phyloP scores from a whole-genome alignment of 2,329 filamentous ascomycete species.

The Metarhizium guizhouense region DNA sequence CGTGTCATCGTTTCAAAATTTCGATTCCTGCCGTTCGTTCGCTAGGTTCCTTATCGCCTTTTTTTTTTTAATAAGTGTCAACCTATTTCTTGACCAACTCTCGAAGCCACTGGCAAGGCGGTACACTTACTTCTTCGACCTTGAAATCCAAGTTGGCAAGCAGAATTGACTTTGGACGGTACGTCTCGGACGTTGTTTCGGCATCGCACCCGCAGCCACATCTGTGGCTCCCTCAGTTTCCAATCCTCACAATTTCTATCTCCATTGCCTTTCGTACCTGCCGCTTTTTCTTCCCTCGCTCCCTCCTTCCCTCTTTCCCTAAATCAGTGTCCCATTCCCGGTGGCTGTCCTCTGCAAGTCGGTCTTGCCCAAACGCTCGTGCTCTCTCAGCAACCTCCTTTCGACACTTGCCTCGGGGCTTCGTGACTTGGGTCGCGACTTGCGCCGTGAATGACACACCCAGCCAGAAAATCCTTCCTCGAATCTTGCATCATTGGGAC shows the following conservation, averaged over 20 bases:
- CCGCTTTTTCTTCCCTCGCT: neutral
- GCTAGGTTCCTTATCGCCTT: slow-evolving; percentile 20
- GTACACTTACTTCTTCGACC: neutral
- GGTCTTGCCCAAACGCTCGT: neutral
- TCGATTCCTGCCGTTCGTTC: slow-evolving; percentile 31
- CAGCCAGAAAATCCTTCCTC: slow-evolving; percentile 1
- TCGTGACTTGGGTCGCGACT: slow-evolving; percentile 4
- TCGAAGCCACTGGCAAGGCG: neutral
- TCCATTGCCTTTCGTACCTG: neutral
- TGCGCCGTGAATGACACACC: neutral
- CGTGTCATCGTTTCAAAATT: slow-evolving; percentile 17
- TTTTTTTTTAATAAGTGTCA: slow-evolving; percentile 2
- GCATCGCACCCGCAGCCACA: neutral
- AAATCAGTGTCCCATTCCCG: neutral
- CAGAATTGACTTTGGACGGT: neutral
- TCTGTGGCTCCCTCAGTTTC: neutral
- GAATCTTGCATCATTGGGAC: neutral
- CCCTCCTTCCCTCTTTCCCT: slow-evolving; percentile 2
- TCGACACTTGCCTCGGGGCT: neutral
- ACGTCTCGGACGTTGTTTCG: neutral
- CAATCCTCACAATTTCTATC: neutral
- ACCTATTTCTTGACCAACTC: slow-evolving; percentile 4
- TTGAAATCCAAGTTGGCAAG: neutral
- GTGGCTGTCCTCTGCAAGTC: neutral
- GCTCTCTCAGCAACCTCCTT: neutral